These are phyloP conservation scores for Apostasia ramifera DNA, from an alignment of 106 monocot species.

Conservation along the genomic window DNA sequence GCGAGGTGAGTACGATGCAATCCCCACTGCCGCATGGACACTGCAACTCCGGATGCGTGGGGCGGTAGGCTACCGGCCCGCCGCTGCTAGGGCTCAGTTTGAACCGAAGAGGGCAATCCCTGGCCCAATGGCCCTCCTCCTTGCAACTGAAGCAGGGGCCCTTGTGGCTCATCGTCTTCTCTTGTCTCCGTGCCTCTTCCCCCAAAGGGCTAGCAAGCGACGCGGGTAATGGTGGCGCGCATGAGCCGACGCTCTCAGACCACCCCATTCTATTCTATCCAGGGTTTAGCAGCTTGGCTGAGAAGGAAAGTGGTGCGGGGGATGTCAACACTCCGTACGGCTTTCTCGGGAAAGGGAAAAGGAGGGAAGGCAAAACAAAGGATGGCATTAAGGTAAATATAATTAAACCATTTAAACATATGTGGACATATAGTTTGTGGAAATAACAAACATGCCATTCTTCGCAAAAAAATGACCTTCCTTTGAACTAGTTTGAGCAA, in stretches of 20 bases:
- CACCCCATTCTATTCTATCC: constrained; percentile 1
- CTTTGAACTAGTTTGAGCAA: no score
- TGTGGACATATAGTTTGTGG: no score
- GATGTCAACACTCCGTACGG: no score
- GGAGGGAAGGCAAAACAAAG: no score
- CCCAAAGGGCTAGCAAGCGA: not conserved
- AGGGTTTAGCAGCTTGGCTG: no score
- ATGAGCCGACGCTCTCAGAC: constrained; percentile 20
- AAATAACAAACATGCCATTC: no score
- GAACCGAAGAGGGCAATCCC: constrained; percentile 1
- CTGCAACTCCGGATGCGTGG: constrained; percentile 9
- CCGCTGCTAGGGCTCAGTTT: not conserved
- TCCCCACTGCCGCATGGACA: constrained; percentile 25
- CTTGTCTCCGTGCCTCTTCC: not conserved
- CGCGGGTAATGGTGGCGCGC: not conserved
- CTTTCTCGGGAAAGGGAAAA: no score
- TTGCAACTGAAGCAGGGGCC: constrained; percentile 1
- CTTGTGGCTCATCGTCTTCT: not conserved
- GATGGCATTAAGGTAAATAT: no score
- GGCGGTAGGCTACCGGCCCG: not conserved
- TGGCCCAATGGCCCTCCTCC: not conserved
- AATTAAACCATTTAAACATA: no score
- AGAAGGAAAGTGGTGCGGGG: no score
- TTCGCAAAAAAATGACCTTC: no score
- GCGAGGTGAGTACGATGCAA: constrained; percentile 15